Conservation (phyloP, 352 stramenopile genomes). For the Pythium apleroticum region DNA sequence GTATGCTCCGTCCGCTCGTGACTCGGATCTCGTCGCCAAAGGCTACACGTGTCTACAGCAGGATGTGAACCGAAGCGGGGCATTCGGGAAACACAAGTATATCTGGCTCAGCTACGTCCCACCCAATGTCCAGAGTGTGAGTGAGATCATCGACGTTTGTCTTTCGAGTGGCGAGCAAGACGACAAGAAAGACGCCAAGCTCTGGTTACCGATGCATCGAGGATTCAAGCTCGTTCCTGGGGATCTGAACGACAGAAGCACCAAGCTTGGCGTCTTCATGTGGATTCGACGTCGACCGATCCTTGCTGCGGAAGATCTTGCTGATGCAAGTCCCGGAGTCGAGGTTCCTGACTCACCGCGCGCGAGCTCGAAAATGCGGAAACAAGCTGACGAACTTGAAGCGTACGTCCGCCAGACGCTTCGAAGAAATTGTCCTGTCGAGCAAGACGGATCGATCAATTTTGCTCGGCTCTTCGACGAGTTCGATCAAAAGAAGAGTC, state of each 20-base stretch:
- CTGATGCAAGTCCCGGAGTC: conserved; percentile 43
- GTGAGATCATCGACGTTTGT: conserved; percentile 65
- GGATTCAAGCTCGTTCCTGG: conserved; percentile 73
- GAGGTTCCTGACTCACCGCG: conserved; percentile 38
- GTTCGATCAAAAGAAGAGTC: conserved; percentile 71
- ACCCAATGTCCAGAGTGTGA: conserved; percentile 44
- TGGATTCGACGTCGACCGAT: conserved; percentile 53
- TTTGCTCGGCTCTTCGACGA: conserved; percentile 74
- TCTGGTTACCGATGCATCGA: conserved; percentile 70
- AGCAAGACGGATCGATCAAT: conserved; percentile 76
- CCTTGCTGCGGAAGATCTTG: conserved; percentile 45
- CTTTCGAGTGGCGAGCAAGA: conserved; percentile 65
- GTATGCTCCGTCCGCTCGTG: conserved; percentile 55
- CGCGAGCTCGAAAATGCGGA: conserved; percentile 38
- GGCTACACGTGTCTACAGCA: conserved; percentile 78
- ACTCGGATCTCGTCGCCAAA: conserved; percentile 73
- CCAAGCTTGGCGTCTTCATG: conserved; percentile 58
- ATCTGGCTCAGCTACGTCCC: conserved; percentile 69
- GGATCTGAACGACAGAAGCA: conserved; percentile 68
- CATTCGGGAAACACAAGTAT: conserved; percentile 76
- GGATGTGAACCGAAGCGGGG: conserved; percentile 57
- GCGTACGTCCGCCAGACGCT: conserved; percentile 67
- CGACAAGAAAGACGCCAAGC: conserved; percentile 56
- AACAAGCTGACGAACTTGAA: conserved; percentile 70
- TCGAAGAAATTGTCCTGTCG: conserved; percentile 66